Percentiles rank a stretch among this genome's conserved stretches.
phyloP scores from a whole-genome alignment of 345 rosid species.

The Salix viminalis region DNA sequence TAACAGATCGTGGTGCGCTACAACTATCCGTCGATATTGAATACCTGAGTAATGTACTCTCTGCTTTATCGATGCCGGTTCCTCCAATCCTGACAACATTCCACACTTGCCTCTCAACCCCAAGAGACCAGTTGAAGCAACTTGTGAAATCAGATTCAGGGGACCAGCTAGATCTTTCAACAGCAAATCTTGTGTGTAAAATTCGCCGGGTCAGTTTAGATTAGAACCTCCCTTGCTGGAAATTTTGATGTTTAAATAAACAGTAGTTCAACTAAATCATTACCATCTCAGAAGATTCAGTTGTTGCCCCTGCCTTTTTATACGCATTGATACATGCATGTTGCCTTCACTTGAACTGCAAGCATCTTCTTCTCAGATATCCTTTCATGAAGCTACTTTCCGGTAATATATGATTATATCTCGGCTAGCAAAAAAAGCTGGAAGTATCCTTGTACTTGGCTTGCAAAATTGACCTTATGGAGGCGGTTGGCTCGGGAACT shows the following conservation, averaged over 20 bases:
- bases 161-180: slow-evolving; percentile 69
- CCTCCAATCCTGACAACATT: slow-evolving; percentile 75
- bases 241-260: neutral
- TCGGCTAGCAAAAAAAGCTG: no score
- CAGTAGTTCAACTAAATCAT: no score
- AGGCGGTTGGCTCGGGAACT: no score
- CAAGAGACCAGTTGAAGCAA: slow-evolving; percentile 71
- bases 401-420: no score
- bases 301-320: no score
- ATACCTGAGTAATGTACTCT: slow-evolving; percentile 90
- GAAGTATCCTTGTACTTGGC: no score
- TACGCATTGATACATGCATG: no score
- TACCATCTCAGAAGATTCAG: no score
- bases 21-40: slow-evolving; percentile 89
- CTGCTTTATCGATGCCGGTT: slow-evolving; percentile 82
- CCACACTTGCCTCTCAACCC: slow-evolving; percentile 77
- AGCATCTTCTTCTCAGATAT: no score
- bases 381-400: no score
- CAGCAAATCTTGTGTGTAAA: slow-evolving; percentile 83
- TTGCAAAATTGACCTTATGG: no score
- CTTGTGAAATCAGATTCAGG: slow-evolving; percentile 65
- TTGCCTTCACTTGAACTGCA: no score
- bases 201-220: slow-evolving; percentile 78
- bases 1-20: slow-evolving; percentile 89
- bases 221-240: slow-evolving; percentile 14